A percentile compares a stretch with the other conserved stretches of the same genome.
Evolutionary conservation across 345 rosid genomes (phyloP).

Genomic region (Gossypium stocksii): DNA sequence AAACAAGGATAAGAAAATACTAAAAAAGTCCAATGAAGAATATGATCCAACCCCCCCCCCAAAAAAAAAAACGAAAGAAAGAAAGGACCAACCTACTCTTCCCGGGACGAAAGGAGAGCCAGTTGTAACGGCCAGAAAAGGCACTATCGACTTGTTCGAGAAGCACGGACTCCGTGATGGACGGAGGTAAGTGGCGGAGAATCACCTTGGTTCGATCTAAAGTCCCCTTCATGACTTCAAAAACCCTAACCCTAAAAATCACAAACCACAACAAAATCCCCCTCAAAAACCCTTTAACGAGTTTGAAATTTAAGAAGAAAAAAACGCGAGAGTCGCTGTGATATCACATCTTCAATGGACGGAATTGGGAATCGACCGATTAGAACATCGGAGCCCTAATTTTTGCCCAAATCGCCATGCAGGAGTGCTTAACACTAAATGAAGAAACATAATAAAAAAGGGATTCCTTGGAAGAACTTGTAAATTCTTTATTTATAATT

Average conservation of each 20-base stretch:
- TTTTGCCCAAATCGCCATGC: constrained; percentile 22
- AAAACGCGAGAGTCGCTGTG: constrained; percentile 6
- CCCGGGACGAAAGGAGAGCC: constrained; percentile 59
- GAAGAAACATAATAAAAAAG: background rate
- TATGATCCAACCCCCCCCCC: background rate
- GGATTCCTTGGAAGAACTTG: background rate
- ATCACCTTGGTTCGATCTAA: constrained; percentile 70
- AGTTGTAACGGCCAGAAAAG: constrained; percentile 56
- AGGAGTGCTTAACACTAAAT: background rate
- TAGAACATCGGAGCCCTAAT: background rate
- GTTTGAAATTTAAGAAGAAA: background rate
- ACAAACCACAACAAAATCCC: constrained; percentile 13
- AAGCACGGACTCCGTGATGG: constrained; percentile 43
- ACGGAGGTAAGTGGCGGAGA: constrained; percentile 67
- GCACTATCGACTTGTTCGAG: constrained; percentile 51
- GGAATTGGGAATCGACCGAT: background rate
- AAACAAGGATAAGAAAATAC: background rate
- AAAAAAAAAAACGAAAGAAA: too few relatives aligned
- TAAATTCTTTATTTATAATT: background rate
- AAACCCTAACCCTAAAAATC: constrained; percentile 25
- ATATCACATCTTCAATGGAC: constrained; percentile 32
- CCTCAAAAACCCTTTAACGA: constrained; percentile 5
- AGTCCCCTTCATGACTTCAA: constrained; percentile 42
- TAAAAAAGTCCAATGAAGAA: background rate
- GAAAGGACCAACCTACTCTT: constrained; percentile 45